These are phyloP conservation scores for Oryza longistaminata DNA, from an alignment of 176 grass and related monocot species.

Conservation along the genomic window DNA sequence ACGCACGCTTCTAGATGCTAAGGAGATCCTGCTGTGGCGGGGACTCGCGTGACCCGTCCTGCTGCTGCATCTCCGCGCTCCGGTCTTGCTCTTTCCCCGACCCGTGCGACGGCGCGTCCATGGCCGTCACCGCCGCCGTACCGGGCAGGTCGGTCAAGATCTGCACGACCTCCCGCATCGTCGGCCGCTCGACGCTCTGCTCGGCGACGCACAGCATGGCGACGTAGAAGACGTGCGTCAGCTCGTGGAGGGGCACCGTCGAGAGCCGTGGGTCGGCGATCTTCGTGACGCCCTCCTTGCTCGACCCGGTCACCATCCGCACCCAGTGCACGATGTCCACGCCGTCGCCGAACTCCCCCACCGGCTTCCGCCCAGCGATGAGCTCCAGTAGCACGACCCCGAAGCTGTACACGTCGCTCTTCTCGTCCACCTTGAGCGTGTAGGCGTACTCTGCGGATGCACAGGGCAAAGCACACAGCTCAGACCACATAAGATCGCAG, in stretches of 20 bases:
- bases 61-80: not conserved
- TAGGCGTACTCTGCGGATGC: conserved; percentile 78
- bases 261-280: conserved; percentile 58
- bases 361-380: conserved; percentile 59
- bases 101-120: not conserved
- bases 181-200: conserved; percentile 73
- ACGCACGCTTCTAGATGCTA: conserved; percentile 30
- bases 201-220: conserved; percentile 85
- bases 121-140: not conserved
- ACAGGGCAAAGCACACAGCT: not conserved
- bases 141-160: conserved; percentile 60
- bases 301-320: conserved; percentile 50
- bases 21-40: conserved; percentile 52
- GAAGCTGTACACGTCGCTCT: conserved; percentile 94
- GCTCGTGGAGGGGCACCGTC: conserved; percentile 60
- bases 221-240: conserved; percentile 71
- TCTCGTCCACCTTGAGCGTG: conserved; percentile 94
- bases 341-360: conserved; percentile 86
- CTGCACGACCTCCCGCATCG: conserved; percentile 94
- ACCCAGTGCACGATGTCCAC: conserved; percentile 97
- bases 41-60: conserved; percentile 27
- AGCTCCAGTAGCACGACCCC: conserved; percentile 86
- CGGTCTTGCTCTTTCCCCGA: not conserved
- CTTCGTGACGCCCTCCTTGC: conserved; percentile 68
- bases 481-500: conserved; percentile 22